Base-by-base conservation (phyloP, 2,329 filamentous ascomycete genomes). In the Aureobasidium sp. region DNA sequence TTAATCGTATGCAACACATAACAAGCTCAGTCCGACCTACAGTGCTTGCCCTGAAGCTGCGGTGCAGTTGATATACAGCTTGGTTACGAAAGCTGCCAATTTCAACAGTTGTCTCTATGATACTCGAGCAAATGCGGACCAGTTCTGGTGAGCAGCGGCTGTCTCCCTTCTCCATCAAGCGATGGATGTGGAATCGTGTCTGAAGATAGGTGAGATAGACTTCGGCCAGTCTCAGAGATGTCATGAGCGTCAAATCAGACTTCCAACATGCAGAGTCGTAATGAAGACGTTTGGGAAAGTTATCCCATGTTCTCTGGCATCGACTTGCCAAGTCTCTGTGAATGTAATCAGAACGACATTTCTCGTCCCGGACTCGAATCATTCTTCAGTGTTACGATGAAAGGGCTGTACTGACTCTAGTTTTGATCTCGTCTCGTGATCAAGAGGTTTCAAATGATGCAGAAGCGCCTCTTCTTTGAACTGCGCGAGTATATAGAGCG, bases 241-340 rank as follows among this genome's bases (percentile, higher is more conserved):
- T 37, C 7, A 37, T 36, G 2, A 56, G 42, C n/a, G 53, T 17
- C 11, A 65, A 20, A n/a, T 52, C 57, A 22, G 63, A 62, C 15
- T 62, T 47, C 67, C 67, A 69, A 29, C 63, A 62, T 2, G 56
- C 62, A 3, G 53, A 51, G 11, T 36, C 60, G 55, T 69, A 69
- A 39, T 57, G 63, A 7, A 68, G 60, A 29, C 65, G 65, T 17
- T 29, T 29, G 2, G 45, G 45, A 9, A 48, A 9, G 5, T 29
- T n/a, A 11, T 29, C 45, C 45, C 25, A 48, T 14, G 45, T 9
- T n/a, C n/a, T 9, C 25, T n/a, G 29, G 25, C 45, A 48, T n/a
- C 27, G 14, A 1, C 11, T 15, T n/a, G 25, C 27, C 31, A 31
- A 29, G 4, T 29, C 7, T n/a, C 25, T 47, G 25, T 7, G 15